Percentiles rank a stretch among this genome's conserved stretches.
phyloP scores from a whole-genome alignment of 129 eudicot genomes.

The Artemisia argyi region DNA sequence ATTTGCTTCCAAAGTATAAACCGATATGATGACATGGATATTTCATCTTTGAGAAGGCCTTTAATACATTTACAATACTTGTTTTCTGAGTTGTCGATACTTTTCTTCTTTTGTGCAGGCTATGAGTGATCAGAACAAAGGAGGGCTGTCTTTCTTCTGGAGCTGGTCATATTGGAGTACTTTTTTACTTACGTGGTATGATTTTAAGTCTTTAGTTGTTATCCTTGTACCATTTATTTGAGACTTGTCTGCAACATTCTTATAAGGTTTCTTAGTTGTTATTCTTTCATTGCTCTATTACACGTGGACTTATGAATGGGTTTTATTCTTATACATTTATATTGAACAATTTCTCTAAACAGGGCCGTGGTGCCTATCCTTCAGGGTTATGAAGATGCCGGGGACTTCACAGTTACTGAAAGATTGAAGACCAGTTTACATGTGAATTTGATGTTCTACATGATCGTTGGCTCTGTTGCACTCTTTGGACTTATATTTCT shows the following conservation, averaged over 20 bases:
- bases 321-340: conserved; percentile 41
- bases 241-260: conserved; percentile 7
- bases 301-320: conserved; percentile 19
- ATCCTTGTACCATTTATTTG: conserved; percentile 1
- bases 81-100: background rate
- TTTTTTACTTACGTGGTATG: conserved; percentile 86
- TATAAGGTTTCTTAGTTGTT: background rate
- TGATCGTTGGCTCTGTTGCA: conserved; percentile 61
- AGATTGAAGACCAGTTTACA: conserved; percentile 83
- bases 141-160: conserved; percentile 81
- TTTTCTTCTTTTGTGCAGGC: conserved; percentile 52
- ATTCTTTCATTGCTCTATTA: conserved; percentile 11
- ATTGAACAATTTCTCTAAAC: conserved; percentile 53
- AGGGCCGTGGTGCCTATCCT: conserved; percentile 97
- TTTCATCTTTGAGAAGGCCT: too few species aligned
- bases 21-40: too few species aligned
- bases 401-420: conserved; percentile 82
- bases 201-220: background rate
- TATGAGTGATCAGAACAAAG: conserved; percentile 42
- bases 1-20: too few species aligned
- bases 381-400: conserved; percentile 99
- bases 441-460: conserved; percentile 69
- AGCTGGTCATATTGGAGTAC: conserved; percentile 98
- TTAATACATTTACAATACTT: background rate
- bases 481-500: conserved; percentile 77